Base-by-base conservation (phyloP, 495 filamentous ascomycete genomes). In the Hypoxylon perforatum region DNA sequence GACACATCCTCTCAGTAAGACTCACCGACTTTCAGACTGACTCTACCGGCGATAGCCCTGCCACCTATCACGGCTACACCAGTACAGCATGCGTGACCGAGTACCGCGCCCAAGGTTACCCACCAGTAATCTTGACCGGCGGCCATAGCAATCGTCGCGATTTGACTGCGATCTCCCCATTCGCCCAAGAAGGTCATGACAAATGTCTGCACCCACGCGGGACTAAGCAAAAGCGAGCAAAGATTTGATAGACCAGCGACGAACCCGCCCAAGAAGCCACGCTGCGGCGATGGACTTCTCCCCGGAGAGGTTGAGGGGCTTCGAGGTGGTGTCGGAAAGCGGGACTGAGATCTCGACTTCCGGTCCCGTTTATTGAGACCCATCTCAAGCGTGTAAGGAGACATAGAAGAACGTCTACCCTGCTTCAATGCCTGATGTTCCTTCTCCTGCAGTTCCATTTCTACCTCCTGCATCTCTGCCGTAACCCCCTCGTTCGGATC, bases 101-200 rank as follows among this genome's bases (percentile, higher is more conserved):
- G 82, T 44, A 97, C 86, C 7, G 95, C 94, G 53, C 95, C 95
- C 55, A 93, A 81, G 3, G 93, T 97, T 14, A 99, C 95, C 92
- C 93, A 97, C 95, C 94, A 98, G 73, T 98, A 98, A 74, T 98
- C 96, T 78, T 96, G 92, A 2, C 95, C 95, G 9, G 95, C 95
- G 46, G 95, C 96, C 95, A 99, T 99, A 38, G 95, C 95, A 72
- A 99, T 97, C 5, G 95, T 99, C 14, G 95, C 96, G 72, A 99
- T 99, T 77, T 99, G 95, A 73, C 92, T 96, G 61, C 95, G 88
- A 73, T 99, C 95, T 47, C 95, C 95, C 95, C 96, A 98, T 76
- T 99, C 95, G 9, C 95, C 95, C 25, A 99, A 80, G 79, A 99
- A 99, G 3, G 95, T 99, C 95, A 99, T 99, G 63, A 93, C 87